Percentiles rank a stretch among this genome's conserved stretches.
Conservation (phyloP, 2,329 filamentous ascomycete genomes). For the Rachicladosporium sp. region DNA sequence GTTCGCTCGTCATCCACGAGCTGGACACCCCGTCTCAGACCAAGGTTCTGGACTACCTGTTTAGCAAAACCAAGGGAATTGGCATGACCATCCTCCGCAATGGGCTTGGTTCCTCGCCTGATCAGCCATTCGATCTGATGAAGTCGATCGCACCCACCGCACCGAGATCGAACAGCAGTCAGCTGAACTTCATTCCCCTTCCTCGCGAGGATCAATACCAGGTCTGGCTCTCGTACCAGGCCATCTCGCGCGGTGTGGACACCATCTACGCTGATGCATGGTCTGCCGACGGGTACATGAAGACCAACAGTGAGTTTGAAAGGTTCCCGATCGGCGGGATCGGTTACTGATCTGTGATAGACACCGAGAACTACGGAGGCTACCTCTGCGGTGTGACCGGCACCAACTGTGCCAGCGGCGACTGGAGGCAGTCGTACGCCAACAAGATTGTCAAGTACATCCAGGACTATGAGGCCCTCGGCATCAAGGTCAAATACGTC, state of each 20-base stretch:
- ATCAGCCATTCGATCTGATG: slow-evolving; percentile 11
- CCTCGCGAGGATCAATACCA: slow-evolving; percentile 27
- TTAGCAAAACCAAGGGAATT: slow-evolving; percentile 34
- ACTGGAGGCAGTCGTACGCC: slow-evolving; percentile 39
- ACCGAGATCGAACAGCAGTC: slow-evolving; percentile 32
- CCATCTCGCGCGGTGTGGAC: slow-evolving; percentile 32
- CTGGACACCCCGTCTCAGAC: slow-evolving; percentile 26
- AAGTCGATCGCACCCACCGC: slow-evolving; percentile 17
- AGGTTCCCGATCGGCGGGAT: neutral
- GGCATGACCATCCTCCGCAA: slow-evolving; percentile 41
- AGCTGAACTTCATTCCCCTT: slow-evolving; percentile 12
- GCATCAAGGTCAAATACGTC: slow-evolving; percentile 29
- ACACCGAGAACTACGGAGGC: slow-evolving; percentile 32
- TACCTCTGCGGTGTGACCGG: slow-evolving; percentile 34
- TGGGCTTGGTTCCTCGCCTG: slow-evolving; percentile 30
- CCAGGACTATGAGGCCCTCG: slow-evolving; percentile 28
- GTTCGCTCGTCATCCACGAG: slow-evolving; percentile 10
- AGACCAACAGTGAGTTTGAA: slow-evolving; percentile 27
- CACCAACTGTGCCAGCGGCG: slow-evolving; percentile 28
- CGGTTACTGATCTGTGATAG: neutral
- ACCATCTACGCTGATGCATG: slow-evolving; percentile 39
- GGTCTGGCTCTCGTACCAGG: slow-evolving; percentile 41
- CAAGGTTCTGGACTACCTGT: slow-evolving; percentile 34
- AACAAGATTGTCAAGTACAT: slow-evolving; percentile 37
- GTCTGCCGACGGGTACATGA: slow-evolving; percentile 41